Evolutionary conservation across 129 eudicot genomes (phyloP).

Genomic region (Escallonia herrerae): DNA sequence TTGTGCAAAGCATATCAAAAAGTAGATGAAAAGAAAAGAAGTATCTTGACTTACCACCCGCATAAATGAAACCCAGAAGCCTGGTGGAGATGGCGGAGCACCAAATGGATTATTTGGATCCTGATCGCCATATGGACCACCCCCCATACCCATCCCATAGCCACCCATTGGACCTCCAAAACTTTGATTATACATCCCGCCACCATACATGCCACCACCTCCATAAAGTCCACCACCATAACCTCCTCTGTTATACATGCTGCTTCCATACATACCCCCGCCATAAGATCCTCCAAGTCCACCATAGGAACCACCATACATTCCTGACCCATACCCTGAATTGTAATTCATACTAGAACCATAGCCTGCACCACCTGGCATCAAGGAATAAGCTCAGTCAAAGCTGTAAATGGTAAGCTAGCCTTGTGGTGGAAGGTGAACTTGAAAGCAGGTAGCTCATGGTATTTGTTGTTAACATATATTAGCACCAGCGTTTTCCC

Average conservation of each 20-base stretch:
- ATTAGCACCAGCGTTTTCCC: background rate
- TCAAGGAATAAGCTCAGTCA: constrained; percentile 7
- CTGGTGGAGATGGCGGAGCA: constrained; percentile 81
- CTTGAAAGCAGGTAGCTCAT: background rate
- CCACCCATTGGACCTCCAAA: constrained; percentile 67
- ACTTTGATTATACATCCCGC: constrained; percentile 51
- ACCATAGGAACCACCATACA: constrained; percentile 55
- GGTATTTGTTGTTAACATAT: background rate
- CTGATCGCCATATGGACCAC: constrained; percentile 78
- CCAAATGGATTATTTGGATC: constrained; percentile 95
- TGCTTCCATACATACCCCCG: constrained; percentile 70
- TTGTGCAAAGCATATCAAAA: background rate
- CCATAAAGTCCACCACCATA: constrained; percentile 81
- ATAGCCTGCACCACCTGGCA: constrained; percentile 36
- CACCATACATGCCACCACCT: constrained; percentile 57
- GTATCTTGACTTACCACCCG: constrained; percentile 63
- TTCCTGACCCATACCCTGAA: constrained; percentile 69
- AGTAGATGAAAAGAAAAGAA: background rate
- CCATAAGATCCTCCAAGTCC: constrained; percentile 70
- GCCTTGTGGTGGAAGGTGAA: background rate
- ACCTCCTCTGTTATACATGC: constrained; percentile 76
- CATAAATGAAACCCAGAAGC: constrained; percentile 93
- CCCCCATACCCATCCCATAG: constrained; percentile 79
- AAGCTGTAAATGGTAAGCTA: background rate
- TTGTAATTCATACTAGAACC: constrained; percentile 54